Evolutionary conservation across 805 yeast species (phyloP), one percentile per base, ranked within the genome.

Genomic region (Komagataella phaffii): DNA sequence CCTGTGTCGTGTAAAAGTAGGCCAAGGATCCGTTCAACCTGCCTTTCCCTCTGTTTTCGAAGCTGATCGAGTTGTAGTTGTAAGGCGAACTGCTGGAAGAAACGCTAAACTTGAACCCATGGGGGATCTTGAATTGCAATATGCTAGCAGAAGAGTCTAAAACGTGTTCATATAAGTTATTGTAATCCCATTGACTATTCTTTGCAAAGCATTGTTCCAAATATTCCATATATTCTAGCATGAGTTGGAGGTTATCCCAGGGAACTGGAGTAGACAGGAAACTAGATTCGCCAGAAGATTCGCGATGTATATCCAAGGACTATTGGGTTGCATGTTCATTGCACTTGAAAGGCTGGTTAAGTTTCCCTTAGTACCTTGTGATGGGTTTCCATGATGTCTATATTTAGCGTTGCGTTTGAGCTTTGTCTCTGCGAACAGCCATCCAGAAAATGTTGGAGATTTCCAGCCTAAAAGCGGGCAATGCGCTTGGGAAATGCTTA

Each of bases 201-300:
- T 71, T 66, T 63, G 83, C 78, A 67, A 86, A 91, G 57, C 86
- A 77, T 65, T 76, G 73, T 58, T 83, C 83, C 36, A 91, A 77
- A 64, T 83, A 85, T 58, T 91, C 96, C 96, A 91, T 88, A 68
- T 85, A 90, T 46, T 79, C 76, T 55, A 81, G 71, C 96, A 88
- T 88, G 46, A 10, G 43, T 12, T 30, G 40, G 40, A 2, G 12
- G 40, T 5, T 30, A 30, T 30, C 40, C 14, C 14, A 21, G 23
- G 23, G 23, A 21, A 6, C 23, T 21, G 40, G 40, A 30, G 12
- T 30, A 30, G 40, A 10, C 14, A 30, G 14, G 14, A 14, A 30
- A 30, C 40, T 14, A 30, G 40, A 30, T 30, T 2, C 14, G 23
- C 14, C 6, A 6, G 10, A 10, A 30, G 40, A 4, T 30, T 30